Conservation (phyloP, 257 asterid species). For the Phtheirospermum japonicum region DNA sequence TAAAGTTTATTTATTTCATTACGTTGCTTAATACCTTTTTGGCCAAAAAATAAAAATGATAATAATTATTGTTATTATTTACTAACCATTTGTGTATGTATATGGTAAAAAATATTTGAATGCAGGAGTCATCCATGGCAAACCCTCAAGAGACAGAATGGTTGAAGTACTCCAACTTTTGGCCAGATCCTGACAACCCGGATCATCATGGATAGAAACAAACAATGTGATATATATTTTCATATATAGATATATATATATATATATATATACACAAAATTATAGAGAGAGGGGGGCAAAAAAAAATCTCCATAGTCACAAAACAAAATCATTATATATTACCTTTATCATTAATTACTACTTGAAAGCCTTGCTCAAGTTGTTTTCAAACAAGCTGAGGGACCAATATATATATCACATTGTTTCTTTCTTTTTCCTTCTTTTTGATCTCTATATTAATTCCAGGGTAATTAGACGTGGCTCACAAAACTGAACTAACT, state of each 20-base stretch:
- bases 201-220: constrained; percentile 76
- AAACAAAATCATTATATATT: background rate
- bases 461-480: constrained; percentile 23
- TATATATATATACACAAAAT: background rate
- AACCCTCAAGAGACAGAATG: constrained; percentile 89
- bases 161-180: constrained; percentile 82
- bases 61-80: too few species aligned
- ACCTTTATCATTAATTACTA: constrained; percentile 32
- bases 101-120: background rate
- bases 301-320: background rate
- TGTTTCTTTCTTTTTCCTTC: background rate
- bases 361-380: constrained; percentile 22
- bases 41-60: too few species aligned
- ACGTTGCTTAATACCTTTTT: too few species aligned
- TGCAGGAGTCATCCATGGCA: constrained; percentile 75
- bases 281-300: background rate
- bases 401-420: constrained; percentile 30
- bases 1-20: too few species aligned
- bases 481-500: constrained; percentile 40
- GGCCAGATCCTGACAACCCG: constrained; percentile 94
- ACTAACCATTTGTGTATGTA: background rate
- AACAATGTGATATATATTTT: background rate
- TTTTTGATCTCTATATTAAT: constrained; percentile 17
- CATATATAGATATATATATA: background rate
- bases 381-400: constrained; percentile 23